A percentile compares a stretch with the other conserved stretches of the same genome.
Evolutionary conservation across 768 basidiomycete genomes (phyloP).

Genomic region (Macrolepiota fuliginosa): DNA sequence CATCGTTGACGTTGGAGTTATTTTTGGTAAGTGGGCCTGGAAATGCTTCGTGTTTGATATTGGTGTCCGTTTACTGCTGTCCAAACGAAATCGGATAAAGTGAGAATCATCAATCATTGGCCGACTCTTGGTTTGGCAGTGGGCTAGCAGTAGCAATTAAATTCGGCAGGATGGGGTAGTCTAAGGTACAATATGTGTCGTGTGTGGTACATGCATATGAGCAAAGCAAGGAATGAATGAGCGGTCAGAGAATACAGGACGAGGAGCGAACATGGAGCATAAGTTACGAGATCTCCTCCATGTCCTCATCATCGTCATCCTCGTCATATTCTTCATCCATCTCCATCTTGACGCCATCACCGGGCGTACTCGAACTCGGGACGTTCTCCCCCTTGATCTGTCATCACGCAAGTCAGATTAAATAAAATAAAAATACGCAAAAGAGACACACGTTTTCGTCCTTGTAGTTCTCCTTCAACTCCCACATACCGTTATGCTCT

Average conservation of each 20-base stretch:
- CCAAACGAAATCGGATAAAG: not conserved
- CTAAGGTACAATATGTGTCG: not conserved
- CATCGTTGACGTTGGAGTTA: no score
- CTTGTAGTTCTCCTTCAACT: conserved; percentile 72
- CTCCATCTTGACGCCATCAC: conserved; percentile 47
- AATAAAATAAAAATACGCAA: not conserved
- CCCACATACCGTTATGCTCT: conserved; percentile 79
- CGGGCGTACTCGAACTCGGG: conserved; percentile 31
- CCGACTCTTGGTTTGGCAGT: no score
- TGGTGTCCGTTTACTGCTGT: no score
- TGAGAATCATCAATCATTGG: no score
- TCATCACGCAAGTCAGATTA: not conserved
- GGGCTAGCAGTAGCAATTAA: not conserved
- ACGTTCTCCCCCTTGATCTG: conserved; percentile 48
- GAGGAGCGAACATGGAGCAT: not conserved
- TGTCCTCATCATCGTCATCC: conserved; percentile 60
- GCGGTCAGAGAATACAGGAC: not conserved
- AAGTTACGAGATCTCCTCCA: conserved; percentile 67
- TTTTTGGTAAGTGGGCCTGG: no score
- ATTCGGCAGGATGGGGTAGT: not conserved
- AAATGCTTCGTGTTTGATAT: no score
- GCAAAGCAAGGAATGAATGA: not conserved
- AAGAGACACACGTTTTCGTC: conserved; percentile 47
- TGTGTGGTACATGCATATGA: not conserved
- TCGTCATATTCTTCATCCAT: conserved; percentile 52